Base-by-base conservation (phyloP, 768 basidiomycete genomes). In the Saitozyma podzolica region DNA sequence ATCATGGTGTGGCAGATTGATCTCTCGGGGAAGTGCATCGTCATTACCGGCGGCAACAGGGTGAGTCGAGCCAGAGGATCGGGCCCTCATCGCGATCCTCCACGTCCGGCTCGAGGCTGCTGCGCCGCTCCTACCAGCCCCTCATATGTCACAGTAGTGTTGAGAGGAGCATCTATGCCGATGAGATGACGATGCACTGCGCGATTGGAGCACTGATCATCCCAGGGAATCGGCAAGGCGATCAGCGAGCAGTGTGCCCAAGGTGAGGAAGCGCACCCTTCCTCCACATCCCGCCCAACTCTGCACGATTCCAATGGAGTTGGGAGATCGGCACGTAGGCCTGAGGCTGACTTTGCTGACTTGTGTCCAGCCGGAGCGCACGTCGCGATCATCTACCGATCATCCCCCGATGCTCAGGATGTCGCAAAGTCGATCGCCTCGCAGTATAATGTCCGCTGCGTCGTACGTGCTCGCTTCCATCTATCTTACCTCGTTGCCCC, bases 381-480 rank as follows among this genome's bases (percentile, higher is more conserved):
- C 56, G 69, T 74, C 19, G 72, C 74, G 2, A 74, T 78, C 57
- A 59, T 78, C 62, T 78, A 75, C 55, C 63, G 63, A 51, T 56
- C 63, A 8, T 68, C 67, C 40, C 10, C 56, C 11, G 72, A 75
- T 57, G 76, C 74, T 3, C 68, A 67, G 5, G 64, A 78, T 29
- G 62, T 63, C 10, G 74, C 76, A 6, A 70, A 74, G 53, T 63
- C 69, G 63, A 69, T 78, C 47, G 69, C 65, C 11, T 61, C 69
- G 48, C 70, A 78, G 54, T 75, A 70, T 50, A 65, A 59, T 40
- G 74, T 78, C 3, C 69, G 62, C 50, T 65, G 65, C 40, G 71
- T 68, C 51, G 71, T 73, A 42, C 55, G 70, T 62, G 37, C 29
- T 29, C 29, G 5, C 11, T 19, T 8, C 9, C 50, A 50, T 10